phyloP scores from a whole-genome alignment of 192 early-diverging fungal species.

The Backusella tuberculispora region DNA sequence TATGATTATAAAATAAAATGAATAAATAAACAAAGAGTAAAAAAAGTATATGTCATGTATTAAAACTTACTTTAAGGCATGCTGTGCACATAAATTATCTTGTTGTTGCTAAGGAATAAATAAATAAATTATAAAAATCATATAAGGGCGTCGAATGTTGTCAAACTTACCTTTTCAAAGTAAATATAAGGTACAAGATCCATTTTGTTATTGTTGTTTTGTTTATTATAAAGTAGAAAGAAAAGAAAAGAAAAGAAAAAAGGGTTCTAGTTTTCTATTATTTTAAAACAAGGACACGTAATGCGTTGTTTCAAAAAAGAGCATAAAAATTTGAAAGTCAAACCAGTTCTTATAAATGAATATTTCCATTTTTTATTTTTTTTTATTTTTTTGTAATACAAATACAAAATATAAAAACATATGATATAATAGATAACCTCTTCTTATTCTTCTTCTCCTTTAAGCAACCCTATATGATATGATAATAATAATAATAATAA shows the following conservation, averaged over 20 bases:
- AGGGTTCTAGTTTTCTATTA: not conserved
- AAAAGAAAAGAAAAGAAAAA: not conserved
- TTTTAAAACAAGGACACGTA: not conserved
- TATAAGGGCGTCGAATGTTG: not conserved
- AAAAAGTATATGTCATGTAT: not conserved
- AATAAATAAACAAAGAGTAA: not conserved
- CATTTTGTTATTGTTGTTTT: constrained; percentile 22
- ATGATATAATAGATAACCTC: not conserved
- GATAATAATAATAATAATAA: not conserved
- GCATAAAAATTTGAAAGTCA: not conserved
- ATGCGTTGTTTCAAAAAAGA: constrained; percentile 7
- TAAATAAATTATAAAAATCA: not conserved
- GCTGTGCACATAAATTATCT: constrained; percentile 80
- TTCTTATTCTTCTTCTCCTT: not conserved
- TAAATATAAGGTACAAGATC: constrained; percentile 35
- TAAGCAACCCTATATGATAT: not conserved
- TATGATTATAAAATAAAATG: not conserved
- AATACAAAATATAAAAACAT: not conserved
- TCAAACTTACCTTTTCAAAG: constrained; percentile 38
- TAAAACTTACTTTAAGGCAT: constrained; percentile 64
- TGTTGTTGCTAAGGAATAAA: constrained; percentile 63
- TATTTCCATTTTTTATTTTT: no score
- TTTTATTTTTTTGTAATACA: constrained; percentile 6
- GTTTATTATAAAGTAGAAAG: not conserved
- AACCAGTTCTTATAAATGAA: not conserved